These are phyloP conservation scores for Sarocladium kiliense DNA, from an alignment of 2,329 filamentous ascomycete genomes.

Conservation along the genomic window DNA sequence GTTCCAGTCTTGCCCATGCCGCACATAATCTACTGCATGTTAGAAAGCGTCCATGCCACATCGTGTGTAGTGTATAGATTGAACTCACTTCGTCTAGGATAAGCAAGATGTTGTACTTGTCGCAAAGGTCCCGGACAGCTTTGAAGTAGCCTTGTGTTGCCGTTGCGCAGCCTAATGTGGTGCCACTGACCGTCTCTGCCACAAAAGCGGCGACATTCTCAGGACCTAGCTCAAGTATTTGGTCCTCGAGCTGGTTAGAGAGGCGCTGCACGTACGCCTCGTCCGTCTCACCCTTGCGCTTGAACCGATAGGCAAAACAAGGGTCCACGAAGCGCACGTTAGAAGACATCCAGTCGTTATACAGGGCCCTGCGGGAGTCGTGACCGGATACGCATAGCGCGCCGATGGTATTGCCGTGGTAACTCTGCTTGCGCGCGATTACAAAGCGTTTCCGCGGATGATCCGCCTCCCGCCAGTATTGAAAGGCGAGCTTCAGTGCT, in stretches of 20 bases:
- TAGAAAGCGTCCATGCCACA: no score
- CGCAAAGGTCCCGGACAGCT: slow-evolving; percentile 41
- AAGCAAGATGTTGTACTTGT: slow-evolving; percentile 44
- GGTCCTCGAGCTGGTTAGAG: slow-evolving; percentile 34
- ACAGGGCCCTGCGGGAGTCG: slow-evolving; percentile 13
- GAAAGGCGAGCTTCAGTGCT: slow-evolving; percentile 40
- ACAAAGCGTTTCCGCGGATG: slow-evolving; percentile 28
- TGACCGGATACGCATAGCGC: slow-evolving; percentile 31
- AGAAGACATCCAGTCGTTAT: slow-evolving; percentile 16
- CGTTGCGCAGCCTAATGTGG: slow-evolving; percentile 45
- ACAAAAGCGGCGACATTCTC: slow-evolving; percentile 37
- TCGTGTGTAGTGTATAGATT: no score
- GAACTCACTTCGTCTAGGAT: slow-evolving; percentile 49
- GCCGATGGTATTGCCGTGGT: slow-evolving; percentile 44
- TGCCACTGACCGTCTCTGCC: slow-evolving; percentile 38
- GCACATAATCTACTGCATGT: slow-evolving; percentile 44
- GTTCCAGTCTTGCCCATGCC: slow-evolving; percentile 55
- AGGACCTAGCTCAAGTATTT: slow-evolving; percentile 37
- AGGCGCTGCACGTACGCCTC: slow-evolving; percentile 30
- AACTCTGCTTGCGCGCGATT: slow-evolving; percentile 35
- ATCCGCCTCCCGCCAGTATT: slow-evolving; percentile 37
- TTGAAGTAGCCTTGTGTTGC: slow-evolving; percentile 44
- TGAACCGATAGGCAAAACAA: slow-evolving; percentile 20
- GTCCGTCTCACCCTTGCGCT: slow-evolving; percentile 17
- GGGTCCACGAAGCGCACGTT: slow-evolving; percentile 16